Evolutionary conservation across 345 rosid genomes (phyloP), one percentile per base, ranked within the genome.

Genomic region (Gossypium mustelinum): DNA sequence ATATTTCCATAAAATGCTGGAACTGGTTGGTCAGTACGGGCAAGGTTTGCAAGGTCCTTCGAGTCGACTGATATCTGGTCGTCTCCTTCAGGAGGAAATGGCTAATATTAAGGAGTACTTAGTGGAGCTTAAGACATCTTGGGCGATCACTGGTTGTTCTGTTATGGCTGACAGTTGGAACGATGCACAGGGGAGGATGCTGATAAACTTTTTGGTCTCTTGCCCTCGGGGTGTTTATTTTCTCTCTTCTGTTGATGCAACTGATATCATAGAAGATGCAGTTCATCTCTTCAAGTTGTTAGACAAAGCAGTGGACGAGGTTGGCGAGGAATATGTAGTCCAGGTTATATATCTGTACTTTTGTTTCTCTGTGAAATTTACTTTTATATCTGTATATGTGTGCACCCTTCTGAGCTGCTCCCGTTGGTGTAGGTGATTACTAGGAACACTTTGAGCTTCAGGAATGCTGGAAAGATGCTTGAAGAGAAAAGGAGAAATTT

Each of bases 401-500:
- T 50, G 61, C 76, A 22, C 4, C 5, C 52, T 41, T 50, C 66
- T 74, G 52, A 75, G 60, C 65, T 75, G 68, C 61, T 62, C 48
- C 22, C 51, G 24, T 43, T 14, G 29, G 72, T 51, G 43, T 81
- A 87, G 92, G 90, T 88, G 62, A 80, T 92, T 72, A 89, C 92
- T 47, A 82, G 81, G 83, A 85, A 85, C 83, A 86, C 87, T 10
- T 63, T 61, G 25, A 77, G 82, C 75, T 88, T 80, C 68, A 86
- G 82, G 81, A 78, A 84, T 74, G 90, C 93, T 71, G 97, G 97
- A 62, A 92, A 92, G 79, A 81, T 89, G 86, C 94, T 89, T 68
- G 91, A 92, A 85, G 94, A 88, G 78, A 89, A 81, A 72, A 84
- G 90, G 78, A 86, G 87, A 76, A 87, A 89, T 76, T 75, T 92